A percentile compares a stretch with the other conserved stretches of the same genome.
Conservation (phyloP, 352 stramenopile species). For the Globisporangium viniferum region DNA sequence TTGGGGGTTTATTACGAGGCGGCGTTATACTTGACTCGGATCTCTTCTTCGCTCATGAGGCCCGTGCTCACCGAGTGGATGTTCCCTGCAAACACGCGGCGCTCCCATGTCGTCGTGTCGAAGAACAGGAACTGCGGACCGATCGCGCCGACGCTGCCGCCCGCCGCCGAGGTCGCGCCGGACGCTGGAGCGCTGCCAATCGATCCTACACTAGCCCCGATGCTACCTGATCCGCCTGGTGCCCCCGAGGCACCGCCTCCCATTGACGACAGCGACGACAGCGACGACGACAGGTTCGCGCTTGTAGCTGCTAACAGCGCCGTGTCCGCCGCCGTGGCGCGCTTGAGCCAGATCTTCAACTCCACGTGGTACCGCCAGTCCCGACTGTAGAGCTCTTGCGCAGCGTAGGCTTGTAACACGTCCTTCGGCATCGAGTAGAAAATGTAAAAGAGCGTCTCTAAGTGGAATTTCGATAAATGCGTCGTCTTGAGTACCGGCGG, state of each 20-base stretch:
- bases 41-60: constrained; percentile 92
- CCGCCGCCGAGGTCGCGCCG: constrained; percentile 7
- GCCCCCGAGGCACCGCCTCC: constrained; percentile 15
- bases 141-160: constrained; percentile 24
- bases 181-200: constrained; percentile 57
- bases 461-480: constrained; percentile 97
- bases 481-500: constrained; percentile 96
- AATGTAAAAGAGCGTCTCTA: constrained; percentile 99
- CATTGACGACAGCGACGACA: constrained; percentile 20
- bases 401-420: constrained; percentile 91
- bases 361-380: constrained; percentile 98
- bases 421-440: constrained; percentile 99
- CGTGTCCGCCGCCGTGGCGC: constrained; percentile 54
- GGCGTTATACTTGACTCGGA: constrained; percentile 93
- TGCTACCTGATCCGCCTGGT: constrained; percentile 22
- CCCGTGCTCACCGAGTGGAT: constrained; percentile 83
- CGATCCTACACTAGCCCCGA: constrained; percentile 47
- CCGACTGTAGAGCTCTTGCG: constrained; percentile 88
- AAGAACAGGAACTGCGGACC: constrained; percentile 94
- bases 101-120: constrained; percentile 94
- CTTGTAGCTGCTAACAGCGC: constrained; percentile 39
- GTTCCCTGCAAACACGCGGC: constrained; percentile 91
- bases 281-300: constrained; percentile 24
- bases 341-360: constrained; percentile 97
- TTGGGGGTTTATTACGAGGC: constrained; percentile 57